Conservation (phyloP, 2,329 filamentous ascomycete species). For the Penicillium italicum region DNA sequence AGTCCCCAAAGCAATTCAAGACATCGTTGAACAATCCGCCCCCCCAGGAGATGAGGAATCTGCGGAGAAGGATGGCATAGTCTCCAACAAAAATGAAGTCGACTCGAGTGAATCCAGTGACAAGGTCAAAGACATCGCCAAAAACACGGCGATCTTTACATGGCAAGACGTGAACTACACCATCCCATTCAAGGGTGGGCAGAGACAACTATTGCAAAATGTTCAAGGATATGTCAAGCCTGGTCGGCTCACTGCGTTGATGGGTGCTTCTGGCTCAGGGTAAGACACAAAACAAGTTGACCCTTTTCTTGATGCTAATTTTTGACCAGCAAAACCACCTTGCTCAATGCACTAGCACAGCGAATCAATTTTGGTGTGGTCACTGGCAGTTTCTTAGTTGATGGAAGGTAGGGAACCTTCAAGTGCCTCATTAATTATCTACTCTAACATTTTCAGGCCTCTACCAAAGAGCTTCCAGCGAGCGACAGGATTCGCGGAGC, state of each 20-base stretch:
- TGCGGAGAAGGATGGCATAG: conserved; percentile 27
- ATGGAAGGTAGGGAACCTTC: conserved; percentile 37
- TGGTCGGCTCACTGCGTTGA: conserved; percentile 72
- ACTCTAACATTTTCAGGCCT: conserved; percentile 27
- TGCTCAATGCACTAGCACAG: conserved; percentile 48
- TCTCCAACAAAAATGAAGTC: conserved; percentile 18
- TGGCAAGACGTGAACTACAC: conserved; percentile 82
- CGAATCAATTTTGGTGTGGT: conserved; percentile 45
- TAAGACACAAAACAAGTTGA: conserved; percentile 11
- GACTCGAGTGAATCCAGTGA: conserved; percentile 17
- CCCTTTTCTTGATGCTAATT: background rate
- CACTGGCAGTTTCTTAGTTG: conserved; percentile 44
- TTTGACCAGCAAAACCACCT: conserved; percentile 45
- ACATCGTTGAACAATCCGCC: conserved; percentile 51
- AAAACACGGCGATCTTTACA: conserved; percentile 70
- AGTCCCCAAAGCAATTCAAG: conserved; percentile 56
- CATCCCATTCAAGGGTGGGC: conserved; percentile 47
- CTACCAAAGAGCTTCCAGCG: conserved; percentile 51
- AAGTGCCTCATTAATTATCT: background rate
- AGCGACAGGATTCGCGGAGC: conserved; percentile 56
- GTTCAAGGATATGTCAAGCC: conserved; percentile 72
- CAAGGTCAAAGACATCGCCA: conserved; percentile 53
- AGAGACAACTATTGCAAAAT: conserved; percentile 53
- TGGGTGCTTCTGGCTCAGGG: conserved; percentile 68
- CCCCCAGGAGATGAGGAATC: conserved; percentile 52